Base-by-base conservation (phyloP, 257 asterid genomes). In the Scutellaria galericulata region DNA sequence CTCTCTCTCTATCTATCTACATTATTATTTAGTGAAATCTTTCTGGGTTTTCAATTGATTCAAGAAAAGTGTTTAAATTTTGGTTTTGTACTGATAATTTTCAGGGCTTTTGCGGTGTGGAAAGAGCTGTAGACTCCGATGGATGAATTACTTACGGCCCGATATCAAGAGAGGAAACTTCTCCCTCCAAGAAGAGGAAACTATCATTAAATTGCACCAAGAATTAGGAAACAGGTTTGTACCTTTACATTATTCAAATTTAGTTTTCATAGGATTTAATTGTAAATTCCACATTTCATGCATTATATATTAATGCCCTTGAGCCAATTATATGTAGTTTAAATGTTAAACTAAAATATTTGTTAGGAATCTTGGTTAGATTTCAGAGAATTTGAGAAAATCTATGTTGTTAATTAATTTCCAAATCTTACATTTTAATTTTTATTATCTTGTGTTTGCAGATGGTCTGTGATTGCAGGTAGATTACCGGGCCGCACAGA, bases 21-120 rank as follows among this genome's bases (percentile, higher is more conserved):
- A 11, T 31, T 3, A 2, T 31, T 31, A 31, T 31, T 4, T 2
- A 31, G 35, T 31, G 37, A 31, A 3, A 31, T 31, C 37, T 2
- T 31, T 31, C 37, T 24, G 27, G 27, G 27, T 24, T 24, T 24
- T 24, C 18, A 24, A 24, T 24, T 24, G 27, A 24, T 24, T 24
- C 27, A 24, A 24, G 27, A 24, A 24, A 24, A 24, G 2, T 24
- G 27, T 24, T 24, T 24, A 1, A 2, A 24, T 24, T 24, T 24
- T 24, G 27, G 27, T 24, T 22, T 24, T 24, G 27, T 24, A 24
- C 27, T 24, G 27, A 24, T 24, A 46, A 11, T 9, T 46, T 47
- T 27, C 42, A 88, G 97, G 96, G 11, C 75, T 92, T n/a, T 10
- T 85, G 59, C 74, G 95, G 64, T 88, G 95, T 15, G 90, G 90